phyloP scores from a whole-genome alignment of 202 grass and related monocot species.

The Zoysia matrella region DNA sequence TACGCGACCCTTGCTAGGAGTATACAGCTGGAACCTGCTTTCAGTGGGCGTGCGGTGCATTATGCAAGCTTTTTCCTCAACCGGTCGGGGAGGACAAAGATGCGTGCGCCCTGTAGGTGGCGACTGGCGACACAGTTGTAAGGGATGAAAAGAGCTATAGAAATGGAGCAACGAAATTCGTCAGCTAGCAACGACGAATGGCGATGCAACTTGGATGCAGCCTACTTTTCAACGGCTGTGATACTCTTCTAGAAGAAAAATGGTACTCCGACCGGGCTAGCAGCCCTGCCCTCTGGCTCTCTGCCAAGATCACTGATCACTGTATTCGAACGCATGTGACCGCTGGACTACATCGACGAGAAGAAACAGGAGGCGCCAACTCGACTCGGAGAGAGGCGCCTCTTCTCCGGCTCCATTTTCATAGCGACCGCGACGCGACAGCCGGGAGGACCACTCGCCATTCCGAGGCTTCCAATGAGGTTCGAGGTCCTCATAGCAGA shows the following conservation, averaged over 20 bases:
- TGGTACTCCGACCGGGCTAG: too few species aligned
- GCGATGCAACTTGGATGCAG: background rate
- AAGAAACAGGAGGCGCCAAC: background rate
- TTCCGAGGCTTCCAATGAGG: background rate
- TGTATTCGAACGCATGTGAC: constrained; percentile 22
- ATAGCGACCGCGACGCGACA: constrained; percentile 30
- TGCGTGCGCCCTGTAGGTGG: background rate
- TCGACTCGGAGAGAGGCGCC: background rate
- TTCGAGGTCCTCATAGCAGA: too few species aligned
- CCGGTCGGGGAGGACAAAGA: background rate
- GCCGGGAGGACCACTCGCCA: constrained; percentile 8
- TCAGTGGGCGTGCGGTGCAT: background rate
- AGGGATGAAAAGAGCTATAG: background rate
- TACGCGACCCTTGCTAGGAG: background rate
- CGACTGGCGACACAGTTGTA: constrained; percentile 12
- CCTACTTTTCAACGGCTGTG: too few species aligned
- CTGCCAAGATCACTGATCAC: background rate
- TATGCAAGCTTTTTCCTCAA: background rate
- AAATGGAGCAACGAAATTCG: background rate
- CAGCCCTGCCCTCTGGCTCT: too few species aligned
- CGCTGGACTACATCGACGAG: background rate
- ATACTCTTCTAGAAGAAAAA: too few species aligned
- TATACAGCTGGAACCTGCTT: background rate
- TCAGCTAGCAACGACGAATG: background rate
- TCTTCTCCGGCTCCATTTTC: constrained; percentile 32